Base-by-base conservation (phyloP, 441 rosid genomes). In the Populus tomentosa region DNA sequence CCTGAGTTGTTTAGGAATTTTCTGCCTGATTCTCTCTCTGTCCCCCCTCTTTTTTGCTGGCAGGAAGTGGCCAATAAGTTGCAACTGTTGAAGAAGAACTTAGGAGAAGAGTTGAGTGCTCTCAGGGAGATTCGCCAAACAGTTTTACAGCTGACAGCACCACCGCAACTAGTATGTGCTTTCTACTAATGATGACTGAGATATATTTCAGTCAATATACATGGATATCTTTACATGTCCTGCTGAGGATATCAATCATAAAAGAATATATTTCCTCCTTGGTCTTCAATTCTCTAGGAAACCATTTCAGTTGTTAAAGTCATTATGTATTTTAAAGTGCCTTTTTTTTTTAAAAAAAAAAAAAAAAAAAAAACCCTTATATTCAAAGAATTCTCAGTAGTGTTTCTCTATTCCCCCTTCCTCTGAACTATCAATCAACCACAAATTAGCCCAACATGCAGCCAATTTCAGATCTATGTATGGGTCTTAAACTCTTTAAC, bases 41-140 rank as follows among this genome's bases (percentile, higher is more conserved):
- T 69, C 33, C 40, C 53, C 70, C 56, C 67, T 32, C 63, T 46
- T 75, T 72, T 67, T 76, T 76, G 79, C 77, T 82, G 75, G 75
- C 89, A 96, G 99, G 87, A 78, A 63, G 97, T 96, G 85, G 90
- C 80, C n/a, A 53, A 82, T 70, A 89, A 88, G 82, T 77, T 96
- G 88, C 84, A 80, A 82, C 72, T 77, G 61, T 79, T 92, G 86
- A 91, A 92, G 87, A 85, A 87, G 82, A 90, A 85, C 78, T 86
- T 96, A 74, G 88, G 68, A 64, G 98, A 92, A 35, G 89, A 92
- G 63, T 83, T 84, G 78, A 79, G 86, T 82, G 89, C 80, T 75
- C 97, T 96, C 11, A 67, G 72, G 75, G 88, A 90, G 79, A 94
- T 94, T 69, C 98, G 98, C 42, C 83, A 89, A 75, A 88, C 97